A percentile compares a stretch with the other conserved stretches of the same genome.
Evolutionary conservation across 768 basidiomycete genomes (phyloP).

Genomic region (Leccinum obscurum): DNA sequence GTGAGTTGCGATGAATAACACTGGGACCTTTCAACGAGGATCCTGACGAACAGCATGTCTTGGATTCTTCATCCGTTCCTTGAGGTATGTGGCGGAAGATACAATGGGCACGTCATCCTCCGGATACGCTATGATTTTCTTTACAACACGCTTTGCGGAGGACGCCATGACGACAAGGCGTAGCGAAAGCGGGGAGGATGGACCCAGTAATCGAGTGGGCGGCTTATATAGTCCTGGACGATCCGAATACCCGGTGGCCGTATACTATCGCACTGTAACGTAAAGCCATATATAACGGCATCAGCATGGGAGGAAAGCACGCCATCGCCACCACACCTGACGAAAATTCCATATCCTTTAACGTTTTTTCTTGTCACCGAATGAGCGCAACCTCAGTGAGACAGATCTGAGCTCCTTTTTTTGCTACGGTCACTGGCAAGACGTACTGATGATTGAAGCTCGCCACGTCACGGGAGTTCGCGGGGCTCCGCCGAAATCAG

Average conservation of each 20-base stretch:
- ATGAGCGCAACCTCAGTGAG: background rate
- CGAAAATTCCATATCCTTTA: background rate
- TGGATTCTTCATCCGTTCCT: background rate
- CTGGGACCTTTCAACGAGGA: background rate
- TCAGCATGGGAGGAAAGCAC: background rate
- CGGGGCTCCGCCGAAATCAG: background rate
- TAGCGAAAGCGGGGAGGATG: background rate
- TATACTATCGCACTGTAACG: background rate
- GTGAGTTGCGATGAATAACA: background rate
- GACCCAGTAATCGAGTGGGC: background rate
- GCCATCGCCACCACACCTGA: background rate
- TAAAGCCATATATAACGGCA: background rate
- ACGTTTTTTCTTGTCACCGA: background rate
- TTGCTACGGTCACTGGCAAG: background rate
- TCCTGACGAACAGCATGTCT: background rate
- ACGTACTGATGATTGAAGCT: background rate
- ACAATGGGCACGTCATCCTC: background rate
- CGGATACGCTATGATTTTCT: background rate
- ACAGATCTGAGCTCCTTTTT: background rate
- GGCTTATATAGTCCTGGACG: background rate
- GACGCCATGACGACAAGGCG: background rate
- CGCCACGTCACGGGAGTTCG: background rate
- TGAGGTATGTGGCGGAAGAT: background rate
- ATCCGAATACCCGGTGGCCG: background rate
- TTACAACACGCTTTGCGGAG: background rate